phyloP scores from a whole-genome alignment of 306 rosid genomes.

The Bauhinia variegata region DNA sequence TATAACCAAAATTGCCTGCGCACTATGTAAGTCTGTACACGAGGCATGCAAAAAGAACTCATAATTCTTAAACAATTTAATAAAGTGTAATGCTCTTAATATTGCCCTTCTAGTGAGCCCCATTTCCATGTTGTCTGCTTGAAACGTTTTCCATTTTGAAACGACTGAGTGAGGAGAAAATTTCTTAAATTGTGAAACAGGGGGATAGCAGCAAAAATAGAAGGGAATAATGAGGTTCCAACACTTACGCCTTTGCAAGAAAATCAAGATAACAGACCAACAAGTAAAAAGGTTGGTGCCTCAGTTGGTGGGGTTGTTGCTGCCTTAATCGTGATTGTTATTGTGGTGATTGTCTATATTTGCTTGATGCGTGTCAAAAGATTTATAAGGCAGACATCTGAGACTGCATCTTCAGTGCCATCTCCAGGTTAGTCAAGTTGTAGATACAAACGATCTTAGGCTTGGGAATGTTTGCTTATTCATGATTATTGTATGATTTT shows the following conservation, averaged over 20 bases:
- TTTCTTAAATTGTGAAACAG: constrained; percentile 37
- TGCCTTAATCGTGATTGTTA: constrained; percentile 46
- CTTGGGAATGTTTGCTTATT: constrained; percentile 6
- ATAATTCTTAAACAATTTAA: too few relatives aligned
- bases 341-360: constrained; percentile 47
- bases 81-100: too few relatives aligned
- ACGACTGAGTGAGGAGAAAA: constrained; percentile 20
- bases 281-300: constrained; percentile 45
- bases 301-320: constrained; percentile 52
- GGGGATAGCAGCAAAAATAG: constrained; percentile 38
- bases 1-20: too few relatives aligned
- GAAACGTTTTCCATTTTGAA: constrained; percentile 7
- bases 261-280: constrained; percentile 39
- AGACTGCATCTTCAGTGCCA: constrained; percentile 57
- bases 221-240: constrained; percentile 53
- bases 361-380: constrained; percentile 53
- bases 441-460: not conserved
- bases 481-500: constrained; percentile 11
- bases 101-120: too few relatives aligned
- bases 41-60: too few relatives aligned
- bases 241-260: constrained; percentile 50
- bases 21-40: too few relatives aligned
- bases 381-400: constrained; percentile 58
- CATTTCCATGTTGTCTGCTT: constrained; percentile 21
- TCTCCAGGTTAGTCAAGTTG: constrained; percentile 53